These are phyloP conservation scores for Ceratobasidium sp. DNA, from an alignment of 1,284 basidiomycete species.

Conservation along the genomic window DNA sequence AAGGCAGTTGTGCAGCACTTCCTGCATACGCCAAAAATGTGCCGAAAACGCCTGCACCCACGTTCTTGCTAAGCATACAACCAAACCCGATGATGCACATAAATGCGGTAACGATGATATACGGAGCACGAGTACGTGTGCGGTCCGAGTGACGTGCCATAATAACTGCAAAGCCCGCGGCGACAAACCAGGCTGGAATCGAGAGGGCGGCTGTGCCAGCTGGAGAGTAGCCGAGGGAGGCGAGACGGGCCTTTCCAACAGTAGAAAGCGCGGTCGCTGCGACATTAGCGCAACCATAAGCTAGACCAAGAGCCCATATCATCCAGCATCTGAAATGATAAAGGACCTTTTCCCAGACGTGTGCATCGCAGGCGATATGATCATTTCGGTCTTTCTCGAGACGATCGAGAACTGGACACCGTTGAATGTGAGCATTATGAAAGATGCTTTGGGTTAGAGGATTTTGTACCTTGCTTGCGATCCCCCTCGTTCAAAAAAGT, in stretches of 20 bases:
- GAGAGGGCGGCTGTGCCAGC: constrained; percentile 11
- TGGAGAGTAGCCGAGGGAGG: constrained; percentile 10
- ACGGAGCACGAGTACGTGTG: constrained; percentile 16
- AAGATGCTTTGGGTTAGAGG: neutral
- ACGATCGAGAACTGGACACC: constrained; percentile 22
- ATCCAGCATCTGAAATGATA: constrained; percentile 33
- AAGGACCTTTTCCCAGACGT: constrained; percentile 31
- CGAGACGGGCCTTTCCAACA: constrained; percentile 12
- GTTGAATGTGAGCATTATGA: neutral
- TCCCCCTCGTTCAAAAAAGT: constrained; percentile 23
- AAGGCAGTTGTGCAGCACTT: constrained; percentile 16
- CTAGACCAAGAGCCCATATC: constrained; percentile 33
- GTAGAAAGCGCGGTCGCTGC: constrained; percentile 13
- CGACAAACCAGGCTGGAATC: constrained; percentile 18
- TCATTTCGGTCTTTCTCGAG: constrained; percentile 33
- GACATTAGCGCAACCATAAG: constrained; percentile 28
- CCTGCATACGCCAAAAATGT: constrained; percentile 28
- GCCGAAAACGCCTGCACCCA: constrained; percentile 22
- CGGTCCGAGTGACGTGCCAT: constrained; percentile 14
- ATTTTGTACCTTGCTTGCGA: constrained; percentile 22
- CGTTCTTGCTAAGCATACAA: constrained; percentile 30
- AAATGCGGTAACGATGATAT: constrained; percentile 12
- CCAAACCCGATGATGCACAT: constrained; percentile 27
- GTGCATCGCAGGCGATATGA: constrained; percentile 22
- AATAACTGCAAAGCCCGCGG: neutral